Percentiles rank a stretch among this genome's conserved stretches.
Conservation (phyloP, 129 eudicot species). For the Tagetes erecta region DNA sequence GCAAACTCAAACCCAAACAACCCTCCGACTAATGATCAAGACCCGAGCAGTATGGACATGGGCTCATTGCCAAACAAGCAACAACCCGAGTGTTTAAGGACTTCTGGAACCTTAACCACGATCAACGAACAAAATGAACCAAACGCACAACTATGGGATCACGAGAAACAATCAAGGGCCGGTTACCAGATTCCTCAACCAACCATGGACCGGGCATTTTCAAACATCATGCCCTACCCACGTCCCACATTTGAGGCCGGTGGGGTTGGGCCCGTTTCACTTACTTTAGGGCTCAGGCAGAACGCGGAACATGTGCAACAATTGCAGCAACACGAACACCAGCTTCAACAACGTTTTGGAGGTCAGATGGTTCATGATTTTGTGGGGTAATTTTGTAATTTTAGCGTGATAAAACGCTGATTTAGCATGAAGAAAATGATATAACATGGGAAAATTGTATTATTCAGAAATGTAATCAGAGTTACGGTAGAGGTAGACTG, state of each 20-base stretch:
- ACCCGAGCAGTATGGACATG: constrained; percentile 24
- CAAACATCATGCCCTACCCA: constrained; percentile 53
- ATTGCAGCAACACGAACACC: constrained; percentile 52
- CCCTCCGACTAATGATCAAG: constrained; percentile 33
- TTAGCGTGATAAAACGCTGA: constrained; percentile 10
- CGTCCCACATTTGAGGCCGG: constrained; percentile 54
- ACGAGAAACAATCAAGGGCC: constrained; percentile 56
- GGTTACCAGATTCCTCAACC: constrained; percentile 46
- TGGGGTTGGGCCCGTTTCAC: constrained; percentile 67
- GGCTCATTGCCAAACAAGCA: constrained; percentile 33
- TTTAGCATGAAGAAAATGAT: constrained; percentile 25
- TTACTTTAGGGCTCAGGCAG: constrained; percentile 80
- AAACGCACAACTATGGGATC: constrained; percentile 48
- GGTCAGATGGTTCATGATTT: constrained; percentile 77
- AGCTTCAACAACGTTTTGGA: constrained; percentile 64
- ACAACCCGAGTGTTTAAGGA: constrained; percentile 39
- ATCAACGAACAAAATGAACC: constrained; percentile 22
- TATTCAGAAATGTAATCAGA: constrained; percentile 29
- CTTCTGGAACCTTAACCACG: constrained; percentile 20
- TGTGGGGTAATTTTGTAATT: constrained; percentile 51
- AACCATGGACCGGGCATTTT: constrained; percentile 48
- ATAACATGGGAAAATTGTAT: constrained; percentile 28
- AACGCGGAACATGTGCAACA: constrained; percentile 61
- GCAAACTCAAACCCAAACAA: constrained; percentile 44
- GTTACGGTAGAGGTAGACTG: constrained; percentile 30